Conservation (phyloP, 2,329 filamentous ascomycete species). For the Colletotrichum sansevieriae region DNA sequence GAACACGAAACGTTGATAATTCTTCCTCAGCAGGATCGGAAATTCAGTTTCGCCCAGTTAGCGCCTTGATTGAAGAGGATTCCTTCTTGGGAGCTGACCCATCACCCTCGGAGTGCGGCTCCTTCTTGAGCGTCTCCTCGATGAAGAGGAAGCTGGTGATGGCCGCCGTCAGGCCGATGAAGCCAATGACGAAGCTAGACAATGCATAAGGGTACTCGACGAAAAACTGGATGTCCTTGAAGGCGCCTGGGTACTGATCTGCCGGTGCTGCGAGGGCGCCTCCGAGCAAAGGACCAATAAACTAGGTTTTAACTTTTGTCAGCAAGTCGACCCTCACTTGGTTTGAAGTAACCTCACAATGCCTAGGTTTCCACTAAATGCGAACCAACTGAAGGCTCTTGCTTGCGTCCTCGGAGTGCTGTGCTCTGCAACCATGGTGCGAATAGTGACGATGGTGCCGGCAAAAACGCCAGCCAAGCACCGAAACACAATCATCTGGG, state of each 20-base stretch:
- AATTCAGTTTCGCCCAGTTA: slow-evolving; percentile 49
- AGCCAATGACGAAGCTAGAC: slow-evolving; percentile 64
- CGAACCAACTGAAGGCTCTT: slow-evolving; percentile 80
- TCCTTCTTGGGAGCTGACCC: background rate
- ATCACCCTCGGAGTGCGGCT: slow-evolving; percentile 22
- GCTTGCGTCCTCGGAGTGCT: slow-evolving; percentile 79
- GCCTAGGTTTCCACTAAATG: slow-evolving; percentile 80
- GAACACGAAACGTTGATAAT: no score
- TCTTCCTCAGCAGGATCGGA: no score
- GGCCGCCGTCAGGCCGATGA: slow-evolving; percentile 62
- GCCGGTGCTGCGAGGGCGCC: slow-evolving; percentile 78
- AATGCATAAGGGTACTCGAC: slow-evolving; percentile 75
- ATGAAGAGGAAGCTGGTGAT: slow-evolving; percentile 67
- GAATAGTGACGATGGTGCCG: slow-evolving; percentile 79
- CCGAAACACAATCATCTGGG: slow-evolving; percentile 81
- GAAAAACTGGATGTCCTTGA: slow-evolving; percentile 70
- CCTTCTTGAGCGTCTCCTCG: slow-evolving; percentile 69
- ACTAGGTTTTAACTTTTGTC: slow-evolving; percentile 47
- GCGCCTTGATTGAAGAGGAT: slow-evolving; percentile 43
- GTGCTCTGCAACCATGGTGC: slow-evolving; percentile 82
- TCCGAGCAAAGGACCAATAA: slow-evolving; percentile 78
- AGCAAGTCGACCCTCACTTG: no score
- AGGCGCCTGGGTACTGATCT: slow-evolving; percentile 70
- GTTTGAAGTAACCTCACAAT: slow-evolving; percentile 53
- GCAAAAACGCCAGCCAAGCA: slow-evolving; percentile 81